Evolutionary conservation across 148 eudicot genomes (phyloP).

Genomic region (Hydrangea macrophylla): DNA sequence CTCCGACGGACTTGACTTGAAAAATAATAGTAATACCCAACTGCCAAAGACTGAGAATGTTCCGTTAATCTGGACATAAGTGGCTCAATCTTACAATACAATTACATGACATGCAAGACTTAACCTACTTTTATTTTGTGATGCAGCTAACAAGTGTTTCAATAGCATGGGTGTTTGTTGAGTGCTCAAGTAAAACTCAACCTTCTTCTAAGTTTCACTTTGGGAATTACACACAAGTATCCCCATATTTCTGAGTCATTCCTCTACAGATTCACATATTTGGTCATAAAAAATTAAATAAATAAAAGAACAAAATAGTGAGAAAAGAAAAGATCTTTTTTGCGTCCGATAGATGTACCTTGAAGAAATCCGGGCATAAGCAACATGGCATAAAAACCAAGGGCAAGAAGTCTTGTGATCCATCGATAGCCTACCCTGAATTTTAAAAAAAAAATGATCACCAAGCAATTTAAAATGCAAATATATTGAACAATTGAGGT

Average conservation of each 20-base stretch:
- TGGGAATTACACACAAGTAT: background rate
- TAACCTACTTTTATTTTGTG: background rate
- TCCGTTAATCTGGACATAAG: conserved; percentile 9
- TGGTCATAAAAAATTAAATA: background rate
- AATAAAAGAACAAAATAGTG: background rate
- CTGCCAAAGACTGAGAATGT: conserved; percentile 36
- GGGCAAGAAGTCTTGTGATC: conserved; percentile 63
- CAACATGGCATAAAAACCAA: conserved; percentile 77
- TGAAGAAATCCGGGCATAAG: conserved; percentile 90
- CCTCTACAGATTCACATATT: background rate
- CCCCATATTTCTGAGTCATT: too few relatives aligned
- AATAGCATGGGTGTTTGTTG: background rate
- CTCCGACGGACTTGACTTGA: conserved; percentile 76
- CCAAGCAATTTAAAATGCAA: conserved; percentile 6
- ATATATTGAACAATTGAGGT: background rate
- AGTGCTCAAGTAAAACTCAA: background rate
- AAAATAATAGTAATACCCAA: conserved; percentile 69
- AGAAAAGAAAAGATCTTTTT: background rate
- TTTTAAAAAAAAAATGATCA: conserved; percentile 42
- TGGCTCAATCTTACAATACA: background rate
- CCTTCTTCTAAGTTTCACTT: background rate
- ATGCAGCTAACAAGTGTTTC: background rate
- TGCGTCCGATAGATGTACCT: conserved; percentile 41
- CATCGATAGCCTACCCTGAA: conserved; percentile 95
- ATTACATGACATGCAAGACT: conserved; percentile 1